Evolutionary conservation across 2,329 filamentous ascomycete genomes (phyloP), one percentile per base, ranked within the genome.

Genomic region (Albifimbria verrucaria): DNA sequence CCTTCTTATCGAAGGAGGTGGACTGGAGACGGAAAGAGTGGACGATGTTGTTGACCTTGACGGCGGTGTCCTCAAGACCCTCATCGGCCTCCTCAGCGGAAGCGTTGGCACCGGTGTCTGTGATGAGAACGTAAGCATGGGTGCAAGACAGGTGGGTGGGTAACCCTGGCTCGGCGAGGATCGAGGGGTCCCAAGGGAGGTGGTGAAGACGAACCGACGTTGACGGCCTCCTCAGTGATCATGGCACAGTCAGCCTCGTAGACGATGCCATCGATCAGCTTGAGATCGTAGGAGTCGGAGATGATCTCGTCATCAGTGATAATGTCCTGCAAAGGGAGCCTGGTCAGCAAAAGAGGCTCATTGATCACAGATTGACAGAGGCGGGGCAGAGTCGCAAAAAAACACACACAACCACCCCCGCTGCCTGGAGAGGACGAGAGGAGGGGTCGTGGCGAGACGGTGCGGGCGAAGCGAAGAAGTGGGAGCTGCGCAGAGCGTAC

Each of bases 191-290:
- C 18, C 11, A 24, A 23, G 4, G 49, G 28, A 23, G 9, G 39
- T 24, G 24, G 28, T 24, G 32, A 7, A 32, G 49, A 82, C 86
- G 62, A 73, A 92, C 89, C 80, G 69, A 95, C 85, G 61, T 82
- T 74, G 69, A 93, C 85, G 59, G 74, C 83, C 60, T 86, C 91
- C 74, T 92, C 80, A 55, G 83, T 85, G 77, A 97, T 92, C 86
- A 93, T 96, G 72, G 82, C 80, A 78, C 92, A 96, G 78, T 99
- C 88, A 70, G 87, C 88, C 81, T 97, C 93, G 79, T 89, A 97
- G 66, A 89, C 86, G 63, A 89, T 79, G 63, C 84, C 86, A 73
- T 92, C 89, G 59, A 93, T 71, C 73, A 88, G 80, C 79, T 90
- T 91, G 71, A 95, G 75, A 65, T 92, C 81, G 80, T 88, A 97